Evolutionary conservation across 371 early-diverging fungal species (phyloP).

Genomic region (Mortierella sp.): DNA sequence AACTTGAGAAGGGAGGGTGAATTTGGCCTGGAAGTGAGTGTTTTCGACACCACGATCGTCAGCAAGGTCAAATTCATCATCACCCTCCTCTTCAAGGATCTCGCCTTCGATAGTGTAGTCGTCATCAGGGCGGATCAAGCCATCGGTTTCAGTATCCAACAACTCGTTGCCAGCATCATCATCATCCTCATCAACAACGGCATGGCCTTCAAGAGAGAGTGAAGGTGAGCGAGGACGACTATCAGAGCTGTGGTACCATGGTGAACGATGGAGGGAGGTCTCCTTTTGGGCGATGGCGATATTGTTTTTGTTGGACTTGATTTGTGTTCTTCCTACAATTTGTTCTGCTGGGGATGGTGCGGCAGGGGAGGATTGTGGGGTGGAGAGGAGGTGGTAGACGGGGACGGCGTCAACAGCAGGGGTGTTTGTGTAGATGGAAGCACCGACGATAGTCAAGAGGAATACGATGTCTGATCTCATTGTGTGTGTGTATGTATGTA

Average conservation of each 20-base stretch:
- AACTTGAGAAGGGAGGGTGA: not conserved
- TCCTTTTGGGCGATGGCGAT: not conserved
- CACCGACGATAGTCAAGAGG: constrained; percentile 20
- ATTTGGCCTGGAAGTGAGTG: not conserved
- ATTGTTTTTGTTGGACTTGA: constrained; percentile 13
- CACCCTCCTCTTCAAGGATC: constrained; percentile 41
- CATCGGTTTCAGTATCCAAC: constrained; percentile 40
- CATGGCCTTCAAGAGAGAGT: constrained; percentile 16
- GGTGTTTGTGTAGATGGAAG: constrained; percentile 16
- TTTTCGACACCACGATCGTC: not conserved
- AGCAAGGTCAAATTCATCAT: constrained; percentile 10
- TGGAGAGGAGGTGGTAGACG: constrained; percentile 6
- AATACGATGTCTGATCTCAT: constrained; percentile 17
- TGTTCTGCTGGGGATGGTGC: not conserved
- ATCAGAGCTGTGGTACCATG: not conserved
- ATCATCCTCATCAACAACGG: constrained; percentile 39
- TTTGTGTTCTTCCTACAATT: constrained; percentile 21
- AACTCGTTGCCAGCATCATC: constrained; percentile 53
- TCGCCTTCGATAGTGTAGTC: constrained; percentile 52
- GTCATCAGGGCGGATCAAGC: constrained; percentile 27
- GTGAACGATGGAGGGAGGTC: not conserved
- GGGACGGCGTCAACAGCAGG: constrained; percentile 23
- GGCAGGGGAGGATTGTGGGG: not conserved
- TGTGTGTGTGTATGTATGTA: not conserved
- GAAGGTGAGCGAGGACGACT: not conserved